These are phyloP conservation scores for Calocybe gangraenosa DNA, from an alignment of 768 basidiomycete genomes.

Conservation along the genomic window DNA sequence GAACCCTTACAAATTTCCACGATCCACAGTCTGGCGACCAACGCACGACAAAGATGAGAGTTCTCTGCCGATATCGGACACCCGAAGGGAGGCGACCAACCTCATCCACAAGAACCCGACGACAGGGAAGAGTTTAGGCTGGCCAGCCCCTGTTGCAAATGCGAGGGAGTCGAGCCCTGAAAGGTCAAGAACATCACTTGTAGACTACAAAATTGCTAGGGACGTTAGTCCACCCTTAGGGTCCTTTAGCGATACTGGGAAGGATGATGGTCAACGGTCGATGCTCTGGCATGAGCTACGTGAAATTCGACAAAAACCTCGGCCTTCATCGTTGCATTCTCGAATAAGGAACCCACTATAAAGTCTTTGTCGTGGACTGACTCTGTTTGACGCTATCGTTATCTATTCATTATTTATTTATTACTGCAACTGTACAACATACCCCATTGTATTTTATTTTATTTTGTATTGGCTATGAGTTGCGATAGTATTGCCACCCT, in stretches of 20 bases:
- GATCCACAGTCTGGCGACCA: slow-evolving; percentile 13
- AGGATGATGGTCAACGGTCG: slow-evolving; percentile 35
- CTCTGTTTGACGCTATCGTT: background rate
- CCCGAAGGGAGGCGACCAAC: slow-evolving; percentile 4
- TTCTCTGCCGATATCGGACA: slow-evolving; percentile 5
- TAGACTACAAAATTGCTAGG: slow-evolving; percentile 5
- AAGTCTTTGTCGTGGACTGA: too few species aligned
- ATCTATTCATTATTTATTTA: slow-evolving; percentile 15
- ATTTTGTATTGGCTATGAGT: slow-evolving; percentile 50
- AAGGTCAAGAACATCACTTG: slow-evolving; percentile 13
- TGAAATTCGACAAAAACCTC: slow-evolving; percentile 43
- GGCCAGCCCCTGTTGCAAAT: slow-evolving; percentile 28
- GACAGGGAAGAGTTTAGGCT: slow-evolving; percentile 30
- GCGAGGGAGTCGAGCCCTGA: slow-evolving; percentile 21
- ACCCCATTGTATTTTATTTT: background rate
- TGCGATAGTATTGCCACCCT: slow-evolving; percentile 96
- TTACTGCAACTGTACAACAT: slow-evolving; percentile 10
- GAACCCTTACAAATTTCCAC: slow-evolving; percentile 1
- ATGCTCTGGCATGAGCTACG: slow-evolving; percentile 54
- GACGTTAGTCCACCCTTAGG: slow-evolving; percentile 16
- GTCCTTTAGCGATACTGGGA: slow-evolving; percentile 26
- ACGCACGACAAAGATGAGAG: slow-evolving; percentile 5
- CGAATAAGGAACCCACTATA: slow-evolving; percentile 31
- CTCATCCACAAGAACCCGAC: slow-evolving; percentile 27
- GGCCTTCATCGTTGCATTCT: slow-evolving; percentile 40